Conservation (phyloP, 1,284 basidiomycete species). For the Gymnopus androsaceus region DNA sequence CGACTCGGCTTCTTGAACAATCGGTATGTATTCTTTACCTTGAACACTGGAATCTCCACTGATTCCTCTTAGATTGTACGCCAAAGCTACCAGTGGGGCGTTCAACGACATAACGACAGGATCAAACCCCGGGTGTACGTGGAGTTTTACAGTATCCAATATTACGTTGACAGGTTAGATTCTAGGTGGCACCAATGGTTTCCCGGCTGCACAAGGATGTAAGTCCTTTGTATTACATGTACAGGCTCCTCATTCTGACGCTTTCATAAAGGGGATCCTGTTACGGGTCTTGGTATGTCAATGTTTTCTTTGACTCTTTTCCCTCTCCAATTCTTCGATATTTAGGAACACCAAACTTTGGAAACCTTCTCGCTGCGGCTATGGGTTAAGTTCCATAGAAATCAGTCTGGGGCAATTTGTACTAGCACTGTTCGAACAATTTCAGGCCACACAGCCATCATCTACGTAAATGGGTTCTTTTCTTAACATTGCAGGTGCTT, state of each 20-base stretch:
- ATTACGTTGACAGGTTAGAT: not conserved
- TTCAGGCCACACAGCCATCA: no score
- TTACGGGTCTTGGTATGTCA: conserved; percentile 38
- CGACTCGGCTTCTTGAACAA: conserved; percentile 47
- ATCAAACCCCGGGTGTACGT: not conserved
- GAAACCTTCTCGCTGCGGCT: conserved; percentile 32
- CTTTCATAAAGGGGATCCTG: conserved; percentile 23
- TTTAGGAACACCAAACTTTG: conserved; percentile 39
- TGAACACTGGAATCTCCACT: not conserved
- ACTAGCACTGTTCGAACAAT: no score
- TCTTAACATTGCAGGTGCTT: no score
- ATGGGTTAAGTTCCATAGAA: no score
- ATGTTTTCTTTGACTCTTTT: no score
- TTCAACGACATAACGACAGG: not conserved
- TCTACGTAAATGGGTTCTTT: no score
- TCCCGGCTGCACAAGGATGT: conserved; percentile 18
- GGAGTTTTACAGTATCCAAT: not conserved
- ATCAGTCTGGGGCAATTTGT: no score
- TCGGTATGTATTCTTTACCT: conserved; percentile 35
- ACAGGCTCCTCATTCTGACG: not conserved
- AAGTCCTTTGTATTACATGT: not conserved
- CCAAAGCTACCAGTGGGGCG: conserved; percentile 20
- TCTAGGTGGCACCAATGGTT: conserved; percentile 16
- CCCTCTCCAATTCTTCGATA: no score
- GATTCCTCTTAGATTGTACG: conserved; percentile 28